A percentile compares a stretch with the other conserved stretches of the same genome.
Evolutionary conservation across 345 rosid genomes (phyloP).

Genomic region (Bretschneidera sinensis): DNA sequence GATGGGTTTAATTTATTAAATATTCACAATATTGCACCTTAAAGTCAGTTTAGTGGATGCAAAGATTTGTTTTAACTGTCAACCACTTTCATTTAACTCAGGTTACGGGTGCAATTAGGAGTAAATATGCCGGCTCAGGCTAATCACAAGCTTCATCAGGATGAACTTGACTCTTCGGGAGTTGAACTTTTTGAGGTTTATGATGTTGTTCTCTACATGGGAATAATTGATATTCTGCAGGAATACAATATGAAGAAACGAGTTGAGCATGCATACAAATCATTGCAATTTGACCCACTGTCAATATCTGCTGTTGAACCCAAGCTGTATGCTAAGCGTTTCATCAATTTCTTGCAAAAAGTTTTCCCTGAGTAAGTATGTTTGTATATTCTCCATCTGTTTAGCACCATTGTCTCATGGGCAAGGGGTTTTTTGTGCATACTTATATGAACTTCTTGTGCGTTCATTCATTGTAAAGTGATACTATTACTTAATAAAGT

Average conservation of each 20-base stretch:
- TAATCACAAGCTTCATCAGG: conserved; percentile 46
- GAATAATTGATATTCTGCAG: conserved; percentile 83
- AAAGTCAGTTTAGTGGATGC: background rate
- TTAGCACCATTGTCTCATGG: conserved; percentile 1
- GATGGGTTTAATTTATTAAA: no score
- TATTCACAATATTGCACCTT: background rate
- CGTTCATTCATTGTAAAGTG: conserved; percentile 13
- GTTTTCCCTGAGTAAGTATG: conserved; percentile 46
- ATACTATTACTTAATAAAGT: background rate
- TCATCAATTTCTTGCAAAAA: conserved; percentile 62
- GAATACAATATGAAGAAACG: conserved; percentile 75
- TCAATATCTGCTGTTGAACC: conserved; percentile 70
- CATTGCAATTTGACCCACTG: conserved; percentile 55
- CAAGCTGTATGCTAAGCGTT: conserved; percentile 57
- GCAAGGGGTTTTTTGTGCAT: background rate
- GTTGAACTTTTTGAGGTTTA: conserved; percentile 80
- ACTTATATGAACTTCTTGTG: background rate
- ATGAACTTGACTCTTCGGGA: conserved; percentile 43
- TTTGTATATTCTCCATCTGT: background rate
- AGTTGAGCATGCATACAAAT: conserved; percentile 68
- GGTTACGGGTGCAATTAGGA: conserved; percentile 87
- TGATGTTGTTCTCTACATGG: conserved; percentile 92
- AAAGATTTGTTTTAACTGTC: background rate
- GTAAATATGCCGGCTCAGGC: conserved; percentile 99
- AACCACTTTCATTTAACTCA: conserved; percentile 11